phyloP scores from a whole-genome alignment of 108 stramenopile species.

The Stephanodiscus triporus region DNA sequence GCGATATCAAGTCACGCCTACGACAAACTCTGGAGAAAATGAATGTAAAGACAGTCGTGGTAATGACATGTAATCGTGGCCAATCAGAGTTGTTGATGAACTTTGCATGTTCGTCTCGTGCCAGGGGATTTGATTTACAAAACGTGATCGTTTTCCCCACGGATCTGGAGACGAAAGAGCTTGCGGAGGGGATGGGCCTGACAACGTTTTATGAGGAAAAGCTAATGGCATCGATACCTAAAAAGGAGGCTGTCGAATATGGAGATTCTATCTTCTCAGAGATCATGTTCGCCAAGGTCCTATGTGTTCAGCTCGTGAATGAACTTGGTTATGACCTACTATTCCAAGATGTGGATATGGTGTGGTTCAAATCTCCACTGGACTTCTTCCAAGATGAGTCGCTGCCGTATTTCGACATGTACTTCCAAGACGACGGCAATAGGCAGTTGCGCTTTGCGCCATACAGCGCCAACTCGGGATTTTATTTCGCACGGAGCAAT shows the following conservation, averaged over 20 bases:
- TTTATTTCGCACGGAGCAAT: slow-evolving; percentile 54
- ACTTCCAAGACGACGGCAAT: slow-evolving; percentile 61
- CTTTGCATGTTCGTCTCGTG: slow-evolving; percentile 56
- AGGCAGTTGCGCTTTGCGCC: slow-evolving; percentile 49
- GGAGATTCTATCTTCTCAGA: slow-evolving; percentile 71
- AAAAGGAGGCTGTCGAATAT: slow-evolving; percentile 58
- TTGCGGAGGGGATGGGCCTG: slow-evolving; percentile 49
- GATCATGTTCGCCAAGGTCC: slow-evolving; percentile 81
- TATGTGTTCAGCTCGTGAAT: slow-evolving; percentile 69
- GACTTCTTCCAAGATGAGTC: slow-evolving; percentile 51
- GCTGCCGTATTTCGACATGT: slow-evolving; percentile 55
- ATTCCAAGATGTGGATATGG: slow-evolving; percentile 79
- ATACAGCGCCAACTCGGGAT: slow-evolving; percentile 57
- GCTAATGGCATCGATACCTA: slow-evolving; percentile 46
- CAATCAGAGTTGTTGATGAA: slow-evolving; percentile 57
- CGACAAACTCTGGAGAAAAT: slow-evolving; percentile 15
- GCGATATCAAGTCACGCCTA: slow-evolving; percentile 14
- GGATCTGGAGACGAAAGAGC: slow-evolving; percentile 38
- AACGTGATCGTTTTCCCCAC: slow-evolving; percentile 50
- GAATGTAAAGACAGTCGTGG: slow-evolving; percentile 21
- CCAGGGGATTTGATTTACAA: slow-evolving; percentile 47
- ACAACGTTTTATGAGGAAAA: slow-evolving; percentile 47
- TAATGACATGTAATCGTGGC: slow-evolving; percentile 41
- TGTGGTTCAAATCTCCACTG: slow-evolving; percentile 71
- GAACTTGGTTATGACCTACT: slow-evolving; percentile 79